These are phyloP conservation scores for Pichia insulana DNA, from an alignment of 805 yeast genomes.

Conservation along the genomic window DNA sequence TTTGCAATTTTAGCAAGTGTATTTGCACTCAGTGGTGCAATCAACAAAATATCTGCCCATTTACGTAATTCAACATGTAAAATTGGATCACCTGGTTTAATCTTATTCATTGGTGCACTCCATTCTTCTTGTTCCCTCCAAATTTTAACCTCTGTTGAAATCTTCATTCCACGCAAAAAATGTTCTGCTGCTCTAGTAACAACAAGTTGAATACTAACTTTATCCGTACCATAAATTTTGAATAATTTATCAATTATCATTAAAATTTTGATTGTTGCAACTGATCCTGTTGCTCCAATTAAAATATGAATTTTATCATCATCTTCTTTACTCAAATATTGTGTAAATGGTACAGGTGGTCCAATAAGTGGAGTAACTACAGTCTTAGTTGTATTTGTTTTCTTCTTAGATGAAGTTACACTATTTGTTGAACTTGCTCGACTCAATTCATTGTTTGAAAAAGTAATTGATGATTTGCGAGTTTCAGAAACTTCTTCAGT, in stretches of 20 bases:
- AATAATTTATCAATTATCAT: constrained; percentile 78
- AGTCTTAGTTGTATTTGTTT: constrained; percentile 33
- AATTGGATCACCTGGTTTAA: constrained; percentile 81
- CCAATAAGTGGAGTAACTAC: constrained; percentile 49
- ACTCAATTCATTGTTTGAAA: background rate
- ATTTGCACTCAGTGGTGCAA: constrained; percentile 94
- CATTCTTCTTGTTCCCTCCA: constrained; percentile 97
- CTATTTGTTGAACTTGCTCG: background rate
- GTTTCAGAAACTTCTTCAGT: background rate
- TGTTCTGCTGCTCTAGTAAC: constrained; percentile 82
- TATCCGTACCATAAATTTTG: constrained; percentile 65
- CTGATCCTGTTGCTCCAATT: constrained; percentile 92
- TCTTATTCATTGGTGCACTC: constrained; percentile 41
- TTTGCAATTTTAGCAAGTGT: constrained; percentile 81
- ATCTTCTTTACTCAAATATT: constrained; percentile 62
- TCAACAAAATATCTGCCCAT: constrained; percentile 91
- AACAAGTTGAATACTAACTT: constrained; percentile 75
- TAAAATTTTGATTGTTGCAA: constrained; percentile 92
- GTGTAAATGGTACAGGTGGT: constrained; percentile 67
- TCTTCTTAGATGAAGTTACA: constrained; percentile 2
- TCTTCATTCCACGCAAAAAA: constrained; percentile 49
- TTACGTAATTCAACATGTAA: constrained; percentile 88
- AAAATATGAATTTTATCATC: constrained; percentile 83
- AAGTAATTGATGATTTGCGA: constrained; percentile 4
- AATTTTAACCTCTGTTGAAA: constrained; percentile 62